Evolutionary conservation across 768 basidiomycete genomes (phyloP), one percentile per base, ranked within the genome.

Genomic region (Termitomyces sp.): DNA sequence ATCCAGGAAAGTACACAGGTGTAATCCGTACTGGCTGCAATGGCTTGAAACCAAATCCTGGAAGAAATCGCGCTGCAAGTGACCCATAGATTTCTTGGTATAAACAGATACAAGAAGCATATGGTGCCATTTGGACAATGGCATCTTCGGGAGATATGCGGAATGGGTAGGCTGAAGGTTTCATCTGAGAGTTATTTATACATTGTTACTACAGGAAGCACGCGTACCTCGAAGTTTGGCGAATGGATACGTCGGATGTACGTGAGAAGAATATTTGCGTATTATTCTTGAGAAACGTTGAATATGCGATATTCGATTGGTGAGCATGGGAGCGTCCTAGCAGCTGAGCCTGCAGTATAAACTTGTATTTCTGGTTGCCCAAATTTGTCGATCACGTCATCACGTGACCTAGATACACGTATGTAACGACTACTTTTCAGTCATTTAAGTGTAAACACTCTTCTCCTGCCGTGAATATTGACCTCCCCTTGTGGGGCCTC

Each of bases 1-100:
- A 88, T 11, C 74, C 77, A 3, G 86, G 86, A 51, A 84, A 79
- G 64, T 86, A 88, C 3, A 83, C 68, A 7, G 84, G 77, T 46
- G 75, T 69, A 26, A 83, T 72, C 23, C 74, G 76, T 12, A 68
- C 65, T 23, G 85, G 84, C 48, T 63, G 73, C 4, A 78, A 58
- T 49, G 74, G 69, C 42, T 70, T 66, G 58, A 74, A 71, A 5
- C 74, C 74, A 31, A 73, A 64, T 23, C 62, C 64, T 2, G 77
- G 75, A 30, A 82, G 60, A 50, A 67, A 66, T 30, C 70, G 70
- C 17, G 75, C 72, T 40, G 74, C 64, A 1, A 66, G 59, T 0
- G 69, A 77, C 58, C 61, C 65, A 12, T 68, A 37, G 0, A 70
- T 45, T 5, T 60, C 62, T 26, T 59, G 64, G 21, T 64, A 70